A percentile compares a stretch with the other conserved stretches of the same genome.
phyloP scores from a whole-genome alignment of 441 rosid genomes.

The Raphanus hybrid region DNA sequence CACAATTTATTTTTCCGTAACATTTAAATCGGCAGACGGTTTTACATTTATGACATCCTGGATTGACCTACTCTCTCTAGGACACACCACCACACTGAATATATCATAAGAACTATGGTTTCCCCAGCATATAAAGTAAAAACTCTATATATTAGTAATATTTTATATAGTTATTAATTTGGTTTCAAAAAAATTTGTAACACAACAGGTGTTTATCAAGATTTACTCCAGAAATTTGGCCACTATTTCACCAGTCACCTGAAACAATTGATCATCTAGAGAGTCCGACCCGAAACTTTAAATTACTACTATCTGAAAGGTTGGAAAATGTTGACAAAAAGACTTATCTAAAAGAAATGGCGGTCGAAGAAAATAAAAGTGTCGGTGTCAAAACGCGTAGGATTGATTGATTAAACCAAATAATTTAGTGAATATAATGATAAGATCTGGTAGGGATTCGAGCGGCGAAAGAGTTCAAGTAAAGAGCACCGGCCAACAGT shows the following conservation, averaged over 20 bases:
- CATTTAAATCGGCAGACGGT: too few relatives aligned
- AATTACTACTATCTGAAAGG: neutral
- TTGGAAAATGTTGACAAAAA: neutral
- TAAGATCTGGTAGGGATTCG: constrained; percentile 26
- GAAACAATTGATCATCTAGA: neutral
- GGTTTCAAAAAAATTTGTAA: too few relatives aligned
- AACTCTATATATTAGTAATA: neutral
- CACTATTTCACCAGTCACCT: neutral
- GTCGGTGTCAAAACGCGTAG: constrained; percentile 19
- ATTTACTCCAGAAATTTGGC: too few relatives aligned
- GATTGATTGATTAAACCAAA: constrained; percentile 5
- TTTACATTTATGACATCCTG: neutral
- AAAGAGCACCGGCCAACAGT: constrained; percentile 27
- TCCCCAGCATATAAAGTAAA: neutral
- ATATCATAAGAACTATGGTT: neutral
- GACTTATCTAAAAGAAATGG: neutral
- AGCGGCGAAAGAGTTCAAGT: constrained; percentile 29
- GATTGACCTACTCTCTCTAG: neutral
- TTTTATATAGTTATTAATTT: too few relatives aligned
- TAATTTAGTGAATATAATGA: constrained; percentile 6
- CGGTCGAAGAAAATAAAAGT: neutral
- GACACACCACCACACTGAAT: neutral
- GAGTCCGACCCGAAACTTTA: neutral
- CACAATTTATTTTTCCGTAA: too few relatives aligned
- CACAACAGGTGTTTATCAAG: too few relatives aligned